Base-by-base conservation (phyloP, 306 rosid genomes). In the Myrica gale region DNA sequence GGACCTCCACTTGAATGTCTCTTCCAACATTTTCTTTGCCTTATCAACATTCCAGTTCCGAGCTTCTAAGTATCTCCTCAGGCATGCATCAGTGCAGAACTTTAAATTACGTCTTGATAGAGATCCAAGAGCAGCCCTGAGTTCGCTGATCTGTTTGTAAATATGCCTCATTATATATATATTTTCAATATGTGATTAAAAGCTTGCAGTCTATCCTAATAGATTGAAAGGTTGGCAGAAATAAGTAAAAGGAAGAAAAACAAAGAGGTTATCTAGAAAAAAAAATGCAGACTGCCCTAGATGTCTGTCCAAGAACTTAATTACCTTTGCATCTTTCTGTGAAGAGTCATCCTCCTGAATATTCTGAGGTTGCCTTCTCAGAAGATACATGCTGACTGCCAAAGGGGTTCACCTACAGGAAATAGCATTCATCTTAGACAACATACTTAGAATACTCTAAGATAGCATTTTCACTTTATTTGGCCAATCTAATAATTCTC, bases 1-100 rank as follows among this genome's bases (percentile, higher is more conserved):
- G 44, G 89, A 78, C 85, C 98, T 90, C 98, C 98, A 95, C 79
- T 81, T 85, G 52, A 95, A 89, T 15, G 98, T 62, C 72, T 89
- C 97, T 76, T 90, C 89, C 23, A 95, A 32, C 97, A 92, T 88
- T 83, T 92, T 95, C 96, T 85, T 92, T 43, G 97, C 63, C 80
- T 95, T 90, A 3, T 90, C 89, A 45, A 90, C 76, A 74, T 89
- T 88, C 97, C 98, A 94, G 80, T 80, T 90, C 53, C 97, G 79
- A 20, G 96, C 98, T 66, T 84, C 97, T 65, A 94, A 72, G 74
- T 92, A 92, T 79, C 96, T 92, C 87, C 92, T 74, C 20, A 92
- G 85, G 77, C 98, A 94, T 43, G 81, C 86, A 57, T 94, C 95
- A 0, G 82, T 74, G 77, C 97, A 92, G 74, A 88, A 94, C 89